Evolutionary conservation across 129 eudicot species (phyloP).

Genomic region (Cynara cardunculus): DNA sequence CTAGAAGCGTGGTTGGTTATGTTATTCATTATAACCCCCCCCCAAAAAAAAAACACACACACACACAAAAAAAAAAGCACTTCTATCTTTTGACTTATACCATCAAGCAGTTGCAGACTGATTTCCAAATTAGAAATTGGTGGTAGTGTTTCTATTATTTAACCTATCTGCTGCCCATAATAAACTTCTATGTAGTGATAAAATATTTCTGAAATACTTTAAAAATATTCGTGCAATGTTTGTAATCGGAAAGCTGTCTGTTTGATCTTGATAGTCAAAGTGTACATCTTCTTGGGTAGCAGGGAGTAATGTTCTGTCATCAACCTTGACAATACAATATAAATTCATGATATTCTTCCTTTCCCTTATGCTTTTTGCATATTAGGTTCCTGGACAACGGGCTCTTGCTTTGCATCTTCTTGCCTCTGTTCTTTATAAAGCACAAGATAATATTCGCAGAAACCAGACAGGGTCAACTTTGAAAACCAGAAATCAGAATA

Average conservation of each 20-base stretch:
- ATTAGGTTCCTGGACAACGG: constrained; percentile 89
- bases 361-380: constrained; percentile 19
- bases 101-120: neutral
- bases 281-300: neutral
- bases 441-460: constrained; percentile 43
- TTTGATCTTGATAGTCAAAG: neutral
- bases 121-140: neutral
- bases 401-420: constrained; percentile 83
- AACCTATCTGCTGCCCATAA: neutral
- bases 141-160: neutral
- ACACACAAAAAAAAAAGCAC: neutral
- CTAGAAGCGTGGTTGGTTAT: constrained; percentile 81
- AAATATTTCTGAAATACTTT: constrained; percentile 1
- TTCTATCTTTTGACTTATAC: neutral
- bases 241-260: neutral
- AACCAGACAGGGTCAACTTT: constrained; percentile 38
- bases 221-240: neutral
- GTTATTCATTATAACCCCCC: neutral
- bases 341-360: neutral
- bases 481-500: constrained; percentile 28
- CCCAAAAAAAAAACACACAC: neutral
- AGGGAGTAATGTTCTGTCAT: neutral
- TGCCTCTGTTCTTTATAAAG: constrained; percentile 75
- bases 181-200: neutral
- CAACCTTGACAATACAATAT: constrained; percentile 6